Conservation (phyloP, 208 protist genomes). For the Acanthamoeba quina region DNA sequence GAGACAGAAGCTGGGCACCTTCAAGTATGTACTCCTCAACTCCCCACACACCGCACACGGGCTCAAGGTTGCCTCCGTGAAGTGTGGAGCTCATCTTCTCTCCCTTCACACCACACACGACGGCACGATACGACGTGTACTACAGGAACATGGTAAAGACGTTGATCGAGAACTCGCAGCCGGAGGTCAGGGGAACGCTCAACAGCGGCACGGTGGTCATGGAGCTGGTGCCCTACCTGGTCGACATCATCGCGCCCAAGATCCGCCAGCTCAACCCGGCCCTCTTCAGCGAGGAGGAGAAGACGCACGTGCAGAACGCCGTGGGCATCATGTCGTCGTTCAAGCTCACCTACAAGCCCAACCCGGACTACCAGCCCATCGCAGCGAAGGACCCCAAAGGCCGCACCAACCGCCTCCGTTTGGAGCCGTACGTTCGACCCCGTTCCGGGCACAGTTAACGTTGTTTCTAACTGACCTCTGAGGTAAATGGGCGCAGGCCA, state of each 20-base stretch:
- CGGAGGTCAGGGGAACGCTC: not conserved
- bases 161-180: constrained; percentile 31
- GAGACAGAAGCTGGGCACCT: not conserved
- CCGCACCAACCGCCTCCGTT: not conserved
- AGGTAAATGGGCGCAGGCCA: not conserved
- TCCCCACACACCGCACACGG: not conserved
- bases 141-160: constrained; percentile 48
- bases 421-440: constrained; percentile 22
- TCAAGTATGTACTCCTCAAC: not conserved
- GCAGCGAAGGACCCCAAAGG: not conserved
- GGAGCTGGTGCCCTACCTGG: constrained; percentile 26
- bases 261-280: constrained; percentile 40
- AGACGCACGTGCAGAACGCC: not conserved
- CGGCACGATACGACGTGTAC: not conserved
- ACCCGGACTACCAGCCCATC: not conserved
- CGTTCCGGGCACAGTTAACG: not conserved
- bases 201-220: not conserved
- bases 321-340: constrained; percentile 33
- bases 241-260: constrained; percentile 65
- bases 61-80: no score
- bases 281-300: constrained; percentile 31
- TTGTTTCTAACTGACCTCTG: not conserved
- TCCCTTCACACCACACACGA: no score
- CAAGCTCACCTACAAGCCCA: constrained; percentile 46
- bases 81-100: not conserved